Evolutionary conservation across 1,284 basidiomycete species (phyloP), one percentile per base, ranked within the genome.

Genomic region (Cryptococcus floricola): DNA sequence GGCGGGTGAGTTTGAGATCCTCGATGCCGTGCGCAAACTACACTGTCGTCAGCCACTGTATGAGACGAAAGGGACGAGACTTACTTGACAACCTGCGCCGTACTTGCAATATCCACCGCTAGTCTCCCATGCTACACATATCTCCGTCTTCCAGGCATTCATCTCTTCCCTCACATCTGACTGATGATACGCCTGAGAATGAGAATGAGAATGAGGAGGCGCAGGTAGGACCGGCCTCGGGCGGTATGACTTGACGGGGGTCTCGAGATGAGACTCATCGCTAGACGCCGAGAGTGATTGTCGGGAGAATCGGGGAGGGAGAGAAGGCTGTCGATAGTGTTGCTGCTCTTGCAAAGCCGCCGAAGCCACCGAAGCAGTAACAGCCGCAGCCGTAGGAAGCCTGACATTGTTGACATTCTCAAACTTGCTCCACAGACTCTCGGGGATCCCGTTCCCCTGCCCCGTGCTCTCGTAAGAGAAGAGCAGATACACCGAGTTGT

Each of bases 361-460:
- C 14, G 50, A 16, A 14, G 9, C 34, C 14, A 51, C 58, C 14
- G 41, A 54, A 14, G 58, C 54, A 4, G 50, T 52, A 7, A 53
- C 48, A 39, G 50, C 54, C 19, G 45, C 50, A 18, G 42, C 25
- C 13, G 53, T 50, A 16, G 58, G 58, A 14, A 56, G 27, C 38
- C 45, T 38, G 37, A 28, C 18, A 25, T 28, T 50, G 16, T 50
- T 45, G 31, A 31, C 39, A 23, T 48, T 57, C 19, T 66, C 68
- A 45, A 68, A 63, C 45, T 62, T 53, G 31, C 58, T 56, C 64
- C 70, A 71, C 39, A 66, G 58, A 25, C 60, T 55, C 43, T 72
- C 71, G 0, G 73, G 73, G 27, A 75, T 74, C n/a, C 73, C 71
- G 47, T 69, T 70, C 1, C 73, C 73, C 16, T 71, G 37, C 34